Base-by-base conservation (phyloP, 371 early-diverging fungal genomes). In the Encephalitozoon cuniculi region DNA sequence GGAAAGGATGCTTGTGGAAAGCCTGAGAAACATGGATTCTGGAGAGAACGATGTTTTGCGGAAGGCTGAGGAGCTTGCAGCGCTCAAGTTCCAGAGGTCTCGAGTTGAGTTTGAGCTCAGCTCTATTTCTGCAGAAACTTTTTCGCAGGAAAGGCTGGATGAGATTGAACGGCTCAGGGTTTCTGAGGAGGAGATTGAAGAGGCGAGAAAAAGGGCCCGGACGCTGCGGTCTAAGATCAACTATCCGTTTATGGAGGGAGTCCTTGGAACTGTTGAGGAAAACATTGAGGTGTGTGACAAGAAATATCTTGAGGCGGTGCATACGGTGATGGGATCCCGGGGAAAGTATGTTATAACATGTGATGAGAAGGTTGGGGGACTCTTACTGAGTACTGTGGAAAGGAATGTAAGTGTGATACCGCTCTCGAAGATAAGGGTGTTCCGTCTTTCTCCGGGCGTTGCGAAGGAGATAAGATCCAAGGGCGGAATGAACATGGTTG, bases 321-420 rank as follows among this genome's bases (percentile, higher is more conserved):
- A 64, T 26, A 74, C 77, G 12, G 69, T 81, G 8, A 18, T 85
- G 46, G 86, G 86, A 4, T 34, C 40, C 4, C 64, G 78, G 39
- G 64, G 68, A 15, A 81, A 85, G 40, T 80, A 73, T 71, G 18
- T 85, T n/a, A 93, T 99, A 15, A 94, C 96, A 0, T 90, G 91
- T 18, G 88, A 91, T 79, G 96, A 97, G 75, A 86, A 87, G 3
- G 88, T 93, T 2, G 96, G 90, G 25, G 86, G 90, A 0, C 88
- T 90, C 77, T 82, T 99, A 25, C 84, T 96, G 23, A 88, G 93
- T 59, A 84, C 87, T 15, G 92, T 92, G 11, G 87, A 88, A 52
- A 89, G 89, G 52, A 89, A 93, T n/a, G 90, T 92, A 37, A 94
- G 93, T 4, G 87, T 96, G 32, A 94, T 99, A 72, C 99, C 99